These are phyloP conservation scores for Colletotrichum liriopes DNA, from an alignment of 2,329 filamentous ascomycete genomes.

Conservation along the genomic window DNA sequence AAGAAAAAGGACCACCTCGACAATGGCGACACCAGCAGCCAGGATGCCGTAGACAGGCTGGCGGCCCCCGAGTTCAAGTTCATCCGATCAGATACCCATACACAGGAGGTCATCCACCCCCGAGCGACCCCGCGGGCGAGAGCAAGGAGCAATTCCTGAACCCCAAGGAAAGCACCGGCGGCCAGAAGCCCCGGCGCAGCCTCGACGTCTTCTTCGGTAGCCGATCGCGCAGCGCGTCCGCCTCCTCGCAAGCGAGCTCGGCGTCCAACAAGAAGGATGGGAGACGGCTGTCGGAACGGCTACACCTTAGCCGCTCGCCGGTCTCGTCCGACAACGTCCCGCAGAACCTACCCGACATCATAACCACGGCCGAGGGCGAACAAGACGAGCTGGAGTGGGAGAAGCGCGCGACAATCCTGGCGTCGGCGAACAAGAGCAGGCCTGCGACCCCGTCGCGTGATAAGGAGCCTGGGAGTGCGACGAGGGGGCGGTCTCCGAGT, in stretches of 20 bases:
- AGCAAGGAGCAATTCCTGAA: constrained; percentile 48
- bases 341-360: constrained; percentile 83
- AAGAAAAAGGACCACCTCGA: constrained; percentile 68
- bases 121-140: constrained; percentile 55
- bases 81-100: constrained; percentile 85
- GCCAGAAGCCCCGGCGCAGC: constrained; percentile 57
- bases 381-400: constrained; percentile 87
- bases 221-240: constrained; percentile 66
- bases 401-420: constrained; percentile 90
- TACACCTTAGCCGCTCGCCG: constrained; percentile 75
- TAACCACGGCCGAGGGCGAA: constrained; percentile 60
- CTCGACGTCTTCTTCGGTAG: constrained; percentile 62
- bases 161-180: constrained; percentile 47
- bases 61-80: constrained; percentile 81
- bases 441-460: constrained; percentile 56
- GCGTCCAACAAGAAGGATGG: constrained; percentile 49
- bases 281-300: constrained; percentile 76
- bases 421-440: constrained; percentile 71
- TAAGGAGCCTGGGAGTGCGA: constrained; percentile 20
- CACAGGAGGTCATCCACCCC: constrained; percentile 83
- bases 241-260: constrained; percentile 58
- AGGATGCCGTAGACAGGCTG: constrained; percentile 50
- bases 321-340: constrained; percentile 83
- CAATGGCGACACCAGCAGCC: constrained; percentile 52
- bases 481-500: constrained; percentile 42